A percentile compares a stretch with the other conserved stretches of the same genome.
Conservation (phyloP, 208 protist species). For the Leishmania gerbilli region DNA sequence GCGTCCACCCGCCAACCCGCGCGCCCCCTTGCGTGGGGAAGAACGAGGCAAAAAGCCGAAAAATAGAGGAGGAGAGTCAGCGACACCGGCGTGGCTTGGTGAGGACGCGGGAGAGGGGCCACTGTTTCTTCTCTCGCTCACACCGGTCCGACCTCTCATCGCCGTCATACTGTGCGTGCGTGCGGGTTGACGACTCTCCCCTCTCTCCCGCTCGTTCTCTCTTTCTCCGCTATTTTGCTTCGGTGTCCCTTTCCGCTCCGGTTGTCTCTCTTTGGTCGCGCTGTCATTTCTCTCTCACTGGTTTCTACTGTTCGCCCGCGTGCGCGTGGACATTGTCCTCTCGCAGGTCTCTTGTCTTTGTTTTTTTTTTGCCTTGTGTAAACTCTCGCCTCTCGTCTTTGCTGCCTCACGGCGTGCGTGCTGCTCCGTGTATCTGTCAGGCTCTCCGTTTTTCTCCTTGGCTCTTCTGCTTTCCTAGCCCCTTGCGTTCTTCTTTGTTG, state of each 20-base stretch:
- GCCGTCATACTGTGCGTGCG: neutral
- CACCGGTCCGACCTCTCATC: neutral
- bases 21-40: neutral
- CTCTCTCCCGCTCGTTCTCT: neutral
- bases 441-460: neutral
- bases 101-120: neutral
- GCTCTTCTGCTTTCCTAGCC: neutral
- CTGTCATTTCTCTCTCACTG: neutral
- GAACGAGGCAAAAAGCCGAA: neutral
- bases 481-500: neutral
- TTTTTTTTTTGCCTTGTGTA: neutral
- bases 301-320: neutral
- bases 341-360: neutral
- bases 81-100: neutral
- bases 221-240: neutral
- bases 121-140: neutral
- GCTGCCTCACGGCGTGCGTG: neutral
- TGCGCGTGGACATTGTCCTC: neutral
- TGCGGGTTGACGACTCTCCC: neutral
- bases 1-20: neutral
- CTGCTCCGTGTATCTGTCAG: neutral
- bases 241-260: neutral
- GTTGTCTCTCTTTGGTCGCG: neutral
- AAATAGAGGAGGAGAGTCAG: neutral
- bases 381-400: neutral